Conservation (phyloP, 2,329 filamentous ascomycete genomes). For the Monosporascus sp. region DNA sequence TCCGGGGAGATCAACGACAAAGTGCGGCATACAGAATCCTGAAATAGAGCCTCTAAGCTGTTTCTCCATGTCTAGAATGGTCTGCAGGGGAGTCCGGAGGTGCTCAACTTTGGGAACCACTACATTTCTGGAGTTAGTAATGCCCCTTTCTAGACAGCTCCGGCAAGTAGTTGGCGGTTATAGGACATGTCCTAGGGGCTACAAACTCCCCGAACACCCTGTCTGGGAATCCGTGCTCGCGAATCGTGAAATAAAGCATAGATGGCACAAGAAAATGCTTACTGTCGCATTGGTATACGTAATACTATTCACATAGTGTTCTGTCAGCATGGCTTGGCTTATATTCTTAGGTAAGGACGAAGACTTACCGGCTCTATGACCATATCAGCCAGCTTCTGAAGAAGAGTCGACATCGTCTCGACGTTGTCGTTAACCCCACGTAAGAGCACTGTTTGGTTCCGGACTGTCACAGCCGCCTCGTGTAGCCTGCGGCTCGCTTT, state of each 20-base stretch:
- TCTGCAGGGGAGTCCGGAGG: constrained; percentile 54
- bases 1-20: constrained; percentile 58
- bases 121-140: too few species aligned
- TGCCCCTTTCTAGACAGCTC: too few species aligned
- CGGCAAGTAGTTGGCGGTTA: too few species aligned
- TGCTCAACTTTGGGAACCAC: constrained; percentile 56
- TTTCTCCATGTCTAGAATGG: constrained; percentile 52
- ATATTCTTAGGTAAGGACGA: background rate
- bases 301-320: constrained; percentile 41
- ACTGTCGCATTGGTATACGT: constrained; percentile 59
- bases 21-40: constrained; percentile 57
- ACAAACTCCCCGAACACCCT: too few species aligned
- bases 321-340: background rate
- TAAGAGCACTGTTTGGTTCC: constrained; percentile 57
- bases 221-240: too few species aligned
- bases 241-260: too few species aligned
- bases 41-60: constrained; percentile 54
- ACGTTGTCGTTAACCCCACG: constrained; percentile 53
- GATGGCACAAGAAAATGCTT: too few species aligned
- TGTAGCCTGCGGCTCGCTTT: constrained; percentile 45
- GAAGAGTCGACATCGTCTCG: constrained; percentile 46
- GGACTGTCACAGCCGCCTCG: constrained; percentile 45
- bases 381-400: constrained; percentile 48
- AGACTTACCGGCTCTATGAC: constrained; percentile 48
- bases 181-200: too few species aligned